Evolutionary conservation across 2,329 filamentous ascomycete genomes (phyloP), one percentile per base, ranked within the genome.

Genomic region (Hypoxylon sp.): DNA sequence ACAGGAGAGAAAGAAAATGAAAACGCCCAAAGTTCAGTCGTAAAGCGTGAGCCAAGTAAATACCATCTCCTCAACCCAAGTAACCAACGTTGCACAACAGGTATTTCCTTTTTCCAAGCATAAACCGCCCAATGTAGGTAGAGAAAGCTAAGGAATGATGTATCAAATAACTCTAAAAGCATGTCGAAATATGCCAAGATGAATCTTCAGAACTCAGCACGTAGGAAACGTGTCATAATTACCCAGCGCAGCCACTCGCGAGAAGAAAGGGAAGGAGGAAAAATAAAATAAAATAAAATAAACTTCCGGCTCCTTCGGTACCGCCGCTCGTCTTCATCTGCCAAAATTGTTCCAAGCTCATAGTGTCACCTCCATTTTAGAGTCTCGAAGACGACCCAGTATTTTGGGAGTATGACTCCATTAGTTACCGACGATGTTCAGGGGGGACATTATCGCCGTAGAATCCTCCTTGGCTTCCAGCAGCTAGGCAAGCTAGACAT

Each of bases 401-500:
- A 32, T 25, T 30, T 51, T 30, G 34, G 19, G 16, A 25, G 25
- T 45, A 54, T 30, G n/a, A 2, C 30, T 30, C 21, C 21, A n/a
- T 58, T 39, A 52, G 51, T 67, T 73, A 82, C 71, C 83, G 80
- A 74, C 83, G 82, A 69, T 87, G 83, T 70, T 85, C 82, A 19
- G 84, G 80, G 14, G 83, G 82, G 25, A 87, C 85, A 27, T 81
- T 85, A 41, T 82, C 81, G 27, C 85, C 86, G 67, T 87, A 88
- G 74, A 85, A 86, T 6, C 83, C 82, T 6, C 81, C 79, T 41
- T 72, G 64, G 9, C 78, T 78, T 5, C 81, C 82, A 8, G 83
- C 81, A 7, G 83, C 84, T 39, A 83, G 77, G 68, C 86, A 88
- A 1, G 85, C 85, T 39, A 87, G 79, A 67, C 86, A 88, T 2